These are phyloP conservation scores for Coniella vitis DNA, from an alignment of 2,329 filamentous ascomycete species.

Conservation along the genomic window DNA sequence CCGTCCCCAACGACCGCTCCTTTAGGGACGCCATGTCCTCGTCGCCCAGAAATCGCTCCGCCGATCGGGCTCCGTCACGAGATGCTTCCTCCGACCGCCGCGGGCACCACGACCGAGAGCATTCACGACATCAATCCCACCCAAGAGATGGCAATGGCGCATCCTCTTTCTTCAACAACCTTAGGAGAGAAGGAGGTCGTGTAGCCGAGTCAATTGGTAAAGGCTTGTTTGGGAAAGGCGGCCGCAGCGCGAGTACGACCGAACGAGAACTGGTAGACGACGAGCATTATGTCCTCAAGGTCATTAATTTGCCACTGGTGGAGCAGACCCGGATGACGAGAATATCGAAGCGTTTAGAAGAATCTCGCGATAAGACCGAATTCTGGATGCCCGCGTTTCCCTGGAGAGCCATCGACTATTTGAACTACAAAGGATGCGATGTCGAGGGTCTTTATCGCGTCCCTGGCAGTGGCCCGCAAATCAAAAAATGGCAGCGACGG, in stretches of 20 bases:
- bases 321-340: constrained; percentile 87
- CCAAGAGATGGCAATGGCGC: constrained; percentile 55
- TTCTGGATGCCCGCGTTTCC: constrained; percentile 98
- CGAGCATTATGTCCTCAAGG: constrained; percentile 75
- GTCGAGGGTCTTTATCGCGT: constrained; percentile 91
- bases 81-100: constrained; percentile 38
- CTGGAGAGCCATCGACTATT: constrained; percentile 91
- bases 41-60: constrained; percentile 61
- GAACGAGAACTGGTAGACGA: constrained; percentile 66
- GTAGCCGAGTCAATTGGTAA: constrained; percentile 78
- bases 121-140: constrained; percentile 44
- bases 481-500: constrained; percentile 87
- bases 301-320: constrained; percentile 79
- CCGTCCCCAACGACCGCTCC: constrained; percentile 57
- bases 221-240: constrained; percentile 73
- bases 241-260: constrained; percentile 62
- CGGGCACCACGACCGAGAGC: constrained; percentile 38
- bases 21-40: constrained; percentile 63
- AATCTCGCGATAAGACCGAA: constrained; percentile 89
- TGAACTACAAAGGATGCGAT: constrained; percentile 91
- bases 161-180: constrained; percentile 59
- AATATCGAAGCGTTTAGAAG: constrained; percentile 82
- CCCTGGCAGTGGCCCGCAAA: constrained; percentile 80
- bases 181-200: constrained; percentile 65
- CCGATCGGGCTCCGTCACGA: constrained; percentile 52